Percentiles rank a stretch among this genome's conserved stretches.
These are phyloP conservation scores for Wallacemonas sp. DNA, from an alignment of 208 protist species.

Conservation along the genomic window DNA sequence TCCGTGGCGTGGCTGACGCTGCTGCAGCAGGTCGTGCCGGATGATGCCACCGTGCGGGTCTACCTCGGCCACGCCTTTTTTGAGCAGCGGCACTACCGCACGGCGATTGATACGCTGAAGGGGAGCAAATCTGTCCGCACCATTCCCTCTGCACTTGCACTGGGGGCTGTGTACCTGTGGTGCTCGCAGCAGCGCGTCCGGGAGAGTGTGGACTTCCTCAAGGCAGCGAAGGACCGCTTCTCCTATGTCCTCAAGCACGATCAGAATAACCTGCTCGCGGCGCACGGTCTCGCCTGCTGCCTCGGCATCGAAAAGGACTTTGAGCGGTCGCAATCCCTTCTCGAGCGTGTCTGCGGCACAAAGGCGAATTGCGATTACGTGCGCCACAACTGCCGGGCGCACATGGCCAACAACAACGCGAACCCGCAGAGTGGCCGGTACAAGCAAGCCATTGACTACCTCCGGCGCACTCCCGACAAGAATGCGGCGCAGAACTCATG, in stretches of 20 bases:
- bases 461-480: slow-evolving; percentile 29
- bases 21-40: slow-evolving; percentile 62
- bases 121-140: slow-evolving; percentile 27
- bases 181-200: slow-evolving; percentile 59
- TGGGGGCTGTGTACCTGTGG: slow-evolving; percentile 66
- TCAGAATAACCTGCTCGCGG: slow-evolving; percentile 70
- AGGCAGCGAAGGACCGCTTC: slow-evolving; percentile 55
- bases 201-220: slow-evolving; percentile 41
- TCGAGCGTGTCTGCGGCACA: slow-evolving; percentile 74
- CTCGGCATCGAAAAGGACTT: slow-evolving; percentile 57
- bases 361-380: slow-evolving; percentile 58
- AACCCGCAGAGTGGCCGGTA: slow-evolving; percentile 73
- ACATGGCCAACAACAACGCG: slow-evolving; percentile 67
- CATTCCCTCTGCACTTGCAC: slow-evolving; percentile 51
- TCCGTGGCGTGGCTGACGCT: slow-evolving; percentile 82
- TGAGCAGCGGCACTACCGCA: slow-evolving; percentile 36
- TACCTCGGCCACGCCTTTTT: slow-evolving; percentile 64
- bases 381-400: slow-evolving; percentile 37
- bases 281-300: slow-evolving; percentile 86
- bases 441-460: slow-evolving; percentile 81
- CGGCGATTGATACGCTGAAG: slow-evolving; percentile 50
- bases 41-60: slow-evolving; percentile 53
- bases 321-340: slow-evolving; percentile 64
- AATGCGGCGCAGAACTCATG: slow-evolving; percentile 59
- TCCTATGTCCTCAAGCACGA: slow-evolving; percentile 57